Base-by-base conservation (phyloP, 2,329 filamentous ascomycete species). In the Ophiostoma novo-ulmi region DNA sequence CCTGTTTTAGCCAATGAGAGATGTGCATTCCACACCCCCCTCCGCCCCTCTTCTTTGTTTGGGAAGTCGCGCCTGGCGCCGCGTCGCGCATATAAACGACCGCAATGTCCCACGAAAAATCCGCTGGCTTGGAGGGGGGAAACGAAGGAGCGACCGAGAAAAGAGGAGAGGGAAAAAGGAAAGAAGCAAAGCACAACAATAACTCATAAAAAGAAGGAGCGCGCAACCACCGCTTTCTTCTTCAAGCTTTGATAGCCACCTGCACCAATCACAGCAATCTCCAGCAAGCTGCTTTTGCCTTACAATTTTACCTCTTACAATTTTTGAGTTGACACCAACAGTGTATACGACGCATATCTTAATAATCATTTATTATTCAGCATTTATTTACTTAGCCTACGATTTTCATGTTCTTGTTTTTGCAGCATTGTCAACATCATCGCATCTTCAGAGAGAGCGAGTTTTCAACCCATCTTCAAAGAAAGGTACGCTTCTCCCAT, bases 21-120 rank as follows among this genome's bases (percentile, higher is more conserved):
- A 8, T 7, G 13, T 2, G 13, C 38, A 65, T 71, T 71, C 39
- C 63, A 68, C 69, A 67, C 70, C 72, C 73, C 71, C 55, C 71
- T 67, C 72, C 63, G 67, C 72, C 72, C 72, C 69, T 71, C 69
- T 52, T 69, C 68, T 73, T 72, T 70, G 71, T 73, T 71, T 68
- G 66, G 69, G 73, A 66, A 69, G 73, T 69, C 70, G 72, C 74
- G 74, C 70, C 72, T 63, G 58, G 67, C 73, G 75, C 74, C 75
- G 75, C 74, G 75, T 78, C 78, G 77, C 78, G 80, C 81, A 84
- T 83, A 83, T 84, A 84, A 83, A 84, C 81, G 80, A 72, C 75
- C 76, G 77, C 77, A 73, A 76, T 78, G 80, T 82, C 81, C 81
- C 81, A 79, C 78, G 74, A 75, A 75, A 73, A 75, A 74, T 38